Conservation (phyloP, 2,329 filamentous ascomycete genomes). For the Hysterium pulicare region DNA sequence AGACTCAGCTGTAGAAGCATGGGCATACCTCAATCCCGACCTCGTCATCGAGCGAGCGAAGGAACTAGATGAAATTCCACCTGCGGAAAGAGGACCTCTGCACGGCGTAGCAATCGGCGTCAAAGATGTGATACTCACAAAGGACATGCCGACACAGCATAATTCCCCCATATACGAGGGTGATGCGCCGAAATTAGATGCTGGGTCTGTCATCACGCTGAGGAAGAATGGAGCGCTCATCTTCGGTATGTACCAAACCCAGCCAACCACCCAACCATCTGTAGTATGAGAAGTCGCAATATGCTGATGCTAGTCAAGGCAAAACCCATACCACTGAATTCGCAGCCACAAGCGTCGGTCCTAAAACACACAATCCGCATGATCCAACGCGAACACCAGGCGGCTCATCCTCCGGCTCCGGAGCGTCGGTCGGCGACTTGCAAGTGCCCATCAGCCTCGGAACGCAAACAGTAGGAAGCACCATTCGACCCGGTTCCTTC, state of each 20-base stretch:
- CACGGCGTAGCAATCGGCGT: slow-evolving; percentile 58
- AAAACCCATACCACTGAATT: slow-evolving; percentile 64
- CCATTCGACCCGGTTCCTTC: slow-evolving; percentile 62
- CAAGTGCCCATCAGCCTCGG: slow-evolving; percentile 61
- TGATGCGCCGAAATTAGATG: slow-evolving; percentile 48
- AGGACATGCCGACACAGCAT: slow-evolving; percentile 59
- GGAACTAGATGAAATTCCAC: slow-evolving; percentile 49
- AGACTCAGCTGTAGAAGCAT: slow-evolving; percentile 25
- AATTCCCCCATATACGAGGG: slow-evolving; percentile 55
- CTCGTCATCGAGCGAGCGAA: slow-evolving; percentile 51
- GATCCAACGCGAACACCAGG: slow-evolving; percentile 56
- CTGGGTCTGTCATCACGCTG: slow-evolving; percentile 51
- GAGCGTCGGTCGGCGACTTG: slow-evolving; percentile 62
- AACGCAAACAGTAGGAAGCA: slow-evolving; percentile 65
- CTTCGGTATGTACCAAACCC: no score
- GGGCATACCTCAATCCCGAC: slow-evolving; percentile 27
- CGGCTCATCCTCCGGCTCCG: slow-evolving; percentile 66
- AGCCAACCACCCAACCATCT: not conserved
- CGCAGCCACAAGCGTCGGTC: slow-evolving; percentile 53
- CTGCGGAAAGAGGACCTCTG: slow-evolving; percentile 50
- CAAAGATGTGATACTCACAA: slow-evolving; percentile 56
- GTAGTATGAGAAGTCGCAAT: slow-evolving; percentile 31
- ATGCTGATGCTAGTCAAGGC: slow-evolving; percentile 9
- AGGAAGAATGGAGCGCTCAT: slow-evolving; percentile 56
- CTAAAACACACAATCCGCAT: slow-evolving; percentile 58